Conservation (phyloP, 202 grass and related monocot species). For the Musa balbisiana region DNA sequence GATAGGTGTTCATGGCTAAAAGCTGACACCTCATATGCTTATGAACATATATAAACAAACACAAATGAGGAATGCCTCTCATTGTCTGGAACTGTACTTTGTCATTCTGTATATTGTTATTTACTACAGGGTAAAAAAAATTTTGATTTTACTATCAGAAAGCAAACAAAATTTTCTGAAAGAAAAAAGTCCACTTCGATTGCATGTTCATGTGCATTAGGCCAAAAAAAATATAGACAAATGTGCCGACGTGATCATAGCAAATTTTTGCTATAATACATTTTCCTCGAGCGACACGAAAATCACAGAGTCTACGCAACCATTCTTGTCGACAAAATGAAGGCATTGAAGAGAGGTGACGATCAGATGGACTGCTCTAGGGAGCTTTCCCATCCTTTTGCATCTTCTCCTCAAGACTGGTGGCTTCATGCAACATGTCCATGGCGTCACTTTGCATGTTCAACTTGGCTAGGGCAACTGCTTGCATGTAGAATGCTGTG, state of each 20-base stretch:
- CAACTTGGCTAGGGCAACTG: conserved; percentile 69
- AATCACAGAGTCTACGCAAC: conserved; percentile 6
- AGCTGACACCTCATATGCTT: no score
- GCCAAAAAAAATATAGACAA: conserved; percentile 42
- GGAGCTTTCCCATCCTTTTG: conserved; percentile 40
- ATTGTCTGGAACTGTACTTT: no score
- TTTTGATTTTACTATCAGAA: no score
- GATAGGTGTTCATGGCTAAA: no score
- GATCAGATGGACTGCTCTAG: not conserved
- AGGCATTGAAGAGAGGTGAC: not conserved
- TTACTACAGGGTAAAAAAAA: no score
- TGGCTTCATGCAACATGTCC: conserved; percentile 84
- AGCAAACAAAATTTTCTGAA: no score
- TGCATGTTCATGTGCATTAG: not conserved
- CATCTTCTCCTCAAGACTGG: conserved; percentile 66
- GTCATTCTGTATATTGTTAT: no score
- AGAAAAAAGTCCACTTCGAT: not conserved
- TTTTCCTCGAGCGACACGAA: conserved; percentile 1
- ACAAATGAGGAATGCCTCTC: no score
- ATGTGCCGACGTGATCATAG: conserved; percentile 1
- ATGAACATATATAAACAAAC: no score
- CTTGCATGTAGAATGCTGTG: conserved; percentile 92
- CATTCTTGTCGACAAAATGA: not conserved
- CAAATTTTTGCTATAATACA: conserved; percentile 25
- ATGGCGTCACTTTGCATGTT: conserved; percentile 68